Percentiles rank a stretch among this genome's conserved stretches.
Conservation (phyloP, 257 asterid species). For the Gynochthodes officinalis region DNA sequence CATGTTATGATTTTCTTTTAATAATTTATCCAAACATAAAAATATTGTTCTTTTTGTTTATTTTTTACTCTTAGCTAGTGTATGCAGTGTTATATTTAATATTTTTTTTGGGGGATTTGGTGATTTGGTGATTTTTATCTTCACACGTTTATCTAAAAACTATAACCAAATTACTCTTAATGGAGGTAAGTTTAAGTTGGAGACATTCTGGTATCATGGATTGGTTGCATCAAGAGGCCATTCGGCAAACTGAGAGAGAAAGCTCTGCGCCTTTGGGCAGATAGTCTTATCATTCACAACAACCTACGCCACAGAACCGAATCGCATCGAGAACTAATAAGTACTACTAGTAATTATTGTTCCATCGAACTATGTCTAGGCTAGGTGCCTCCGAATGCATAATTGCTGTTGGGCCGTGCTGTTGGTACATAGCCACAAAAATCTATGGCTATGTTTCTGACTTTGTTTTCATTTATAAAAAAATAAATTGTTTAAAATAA, state of each 20-base stretch:
- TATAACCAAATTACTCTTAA: not conserved
- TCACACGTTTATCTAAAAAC: no score
- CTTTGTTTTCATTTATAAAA: no score
- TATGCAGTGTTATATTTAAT: no score
- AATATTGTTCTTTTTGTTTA: no score
- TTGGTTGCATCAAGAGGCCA: not conserved
- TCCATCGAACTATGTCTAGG: constrained; percentile 17
- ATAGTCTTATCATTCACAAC: constrained; percentile 11
- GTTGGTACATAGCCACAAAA: not conserved
- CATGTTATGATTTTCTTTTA: no score
- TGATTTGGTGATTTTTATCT: no score
- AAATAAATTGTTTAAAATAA: no score
- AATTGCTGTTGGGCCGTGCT: constrained; percentile 6
- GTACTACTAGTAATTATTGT: constrained; percentile 20
- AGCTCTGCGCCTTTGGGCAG: constrained; percentile 14
- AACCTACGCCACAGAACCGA: constrained; percentile 10
- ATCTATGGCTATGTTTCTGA: no score
- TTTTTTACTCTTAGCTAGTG: no score
- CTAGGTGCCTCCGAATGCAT: constrained; percentile 11
- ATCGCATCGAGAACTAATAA: constrained; percentile 7
- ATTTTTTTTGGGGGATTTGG: no score
- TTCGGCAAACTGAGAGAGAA: constrained; percentile 12
- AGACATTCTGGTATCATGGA: not conserved
- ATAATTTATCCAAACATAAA: no score
- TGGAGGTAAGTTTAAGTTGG: not conserved